Percentiles rank a stretch among this genome's conserved stretches.
Conservation (phyloP, 2,329 filamentous ascomycete species). For the Colletotrichum trifolii region DNA sequence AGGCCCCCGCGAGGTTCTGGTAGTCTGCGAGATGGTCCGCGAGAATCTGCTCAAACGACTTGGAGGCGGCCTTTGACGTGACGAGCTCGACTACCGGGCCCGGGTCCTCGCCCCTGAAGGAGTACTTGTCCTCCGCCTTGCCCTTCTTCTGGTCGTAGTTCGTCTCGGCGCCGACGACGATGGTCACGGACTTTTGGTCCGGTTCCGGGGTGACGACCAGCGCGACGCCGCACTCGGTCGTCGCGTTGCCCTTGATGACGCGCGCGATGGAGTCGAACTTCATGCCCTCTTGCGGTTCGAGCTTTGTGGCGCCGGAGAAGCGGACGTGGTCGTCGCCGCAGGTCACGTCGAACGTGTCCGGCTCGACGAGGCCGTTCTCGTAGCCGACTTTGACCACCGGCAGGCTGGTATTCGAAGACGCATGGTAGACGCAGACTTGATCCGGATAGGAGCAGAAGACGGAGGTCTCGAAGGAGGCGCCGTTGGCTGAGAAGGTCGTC, state of each 20-base stretch:
- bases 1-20: constrained; percentile 48
- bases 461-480: constrained; percentile 43
- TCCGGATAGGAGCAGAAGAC: constrained; percentile 54
- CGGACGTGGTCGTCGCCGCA: constrained; percentile 48
- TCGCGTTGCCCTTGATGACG: constrained; percentile 28
- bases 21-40: constrained; percentile 55
- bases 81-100: constrained; percentile 47
- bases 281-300: constrained; percentile 55
- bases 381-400: constrained; percentile 54
- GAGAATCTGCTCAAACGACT: constrained; percentile 46
- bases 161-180: constrained; percentile 58
- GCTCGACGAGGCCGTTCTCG: constrained; percentile 52
- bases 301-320: constrained; percentile 51
- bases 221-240: constrained; percentile 38
- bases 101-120: constrained; percentile 61
- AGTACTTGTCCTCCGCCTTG: constrained; percentile 53
- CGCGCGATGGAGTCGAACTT: constrained; percentile 53
- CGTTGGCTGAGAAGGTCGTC: constrained; percentile 48
- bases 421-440: constrained; percentile 46
- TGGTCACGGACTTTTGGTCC: constrained; percentile 41
- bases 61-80: constrained; percentile 46
- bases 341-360: constrained; percentile 42
- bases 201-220: constrained; percentile 45
- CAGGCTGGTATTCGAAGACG: constrained; percentile 42
- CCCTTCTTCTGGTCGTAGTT: constrained; percentile 64